These are phyloP conservation scores for Lactifluus volemus DNA, from an alignment of 768 basidiomycete genomes.

Conservation along the genomic window DNA sequence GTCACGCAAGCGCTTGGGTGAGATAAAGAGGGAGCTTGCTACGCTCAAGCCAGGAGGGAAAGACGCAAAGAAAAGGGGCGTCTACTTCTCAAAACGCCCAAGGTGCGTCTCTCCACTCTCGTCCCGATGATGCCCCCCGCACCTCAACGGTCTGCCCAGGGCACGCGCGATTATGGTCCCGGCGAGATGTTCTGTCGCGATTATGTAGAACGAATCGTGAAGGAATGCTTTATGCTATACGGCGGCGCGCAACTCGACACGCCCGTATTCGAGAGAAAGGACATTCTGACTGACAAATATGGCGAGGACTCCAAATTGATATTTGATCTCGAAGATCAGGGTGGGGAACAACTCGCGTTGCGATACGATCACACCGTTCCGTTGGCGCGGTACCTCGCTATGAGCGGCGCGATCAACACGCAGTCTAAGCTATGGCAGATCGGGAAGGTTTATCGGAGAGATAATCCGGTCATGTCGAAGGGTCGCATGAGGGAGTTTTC, in stretches of 20 bases:
- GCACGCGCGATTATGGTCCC: constrained; percentile 92
- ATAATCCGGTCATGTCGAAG: constrained; percentile 96
- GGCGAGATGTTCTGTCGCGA: constrained; percentile 88
- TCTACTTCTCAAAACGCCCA: constrained; percentile 85
- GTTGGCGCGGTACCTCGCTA: constrained; percentile 89
- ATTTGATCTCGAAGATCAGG: constrained; percentile 95
- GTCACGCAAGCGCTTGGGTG: constrained; percentile 59
- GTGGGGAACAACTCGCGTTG: constrained; percentile 90
- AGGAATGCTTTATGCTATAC: constrained; percentile 78
- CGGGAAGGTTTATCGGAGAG: constrained; percentile 96
- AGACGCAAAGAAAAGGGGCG: constrained; percentile 53
- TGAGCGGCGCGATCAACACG: constrained; percentile 73
- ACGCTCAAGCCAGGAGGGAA: constrained; percentile 35
- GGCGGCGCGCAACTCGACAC: constrained; percentile 94
- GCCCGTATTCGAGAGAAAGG: constrained; percentile 96
- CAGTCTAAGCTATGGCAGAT: constrained; percentile 92
- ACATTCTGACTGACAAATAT: constrained; percentile 92
- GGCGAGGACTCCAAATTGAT: constrained; percentile 97
- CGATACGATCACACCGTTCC: constrained; percentile 97
- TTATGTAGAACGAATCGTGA: constrained; percentile 82
- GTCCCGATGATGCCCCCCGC: background rate
- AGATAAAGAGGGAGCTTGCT: constrained; percentile 52
- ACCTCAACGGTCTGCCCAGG: constrained; percentile 35
- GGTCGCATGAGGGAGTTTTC: constrained; percentile 98
- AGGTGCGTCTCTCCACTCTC: constrained; percentile 50